A percentile compares a stretch with the other conserved stretches of the same genome.
phyloP scores from a whole-genome alignment of 257 asterid genomes.

The Solanum peruvianum region DNA sequence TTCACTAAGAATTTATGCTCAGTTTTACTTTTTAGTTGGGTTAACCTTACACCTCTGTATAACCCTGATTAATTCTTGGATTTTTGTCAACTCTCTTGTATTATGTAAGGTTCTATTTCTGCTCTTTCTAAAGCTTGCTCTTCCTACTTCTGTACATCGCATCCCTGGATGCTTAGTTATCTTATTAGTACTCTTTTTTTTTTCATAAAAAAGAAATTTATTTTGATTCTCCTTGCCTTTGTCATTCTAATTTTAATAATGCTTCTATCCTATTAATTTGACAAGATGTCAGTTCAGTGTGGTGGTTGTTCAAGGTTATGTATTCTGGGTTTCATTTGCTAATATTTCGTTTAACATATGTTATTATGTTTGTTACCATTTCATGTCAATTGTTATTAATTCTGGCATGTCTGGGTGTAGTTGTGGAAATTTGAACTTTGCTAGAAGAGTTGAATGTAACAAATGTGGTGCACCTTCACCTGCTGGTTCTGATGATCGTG shows the following conservation, averaged over 20 bases:
- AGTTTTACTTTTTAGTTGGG: background rate
- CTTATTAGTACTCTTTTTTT: background rate
- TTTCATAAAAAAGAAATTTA: background rate
- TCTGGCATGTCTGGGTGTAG: constrained; percentile 50
- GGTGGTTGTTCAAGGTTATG: background rate
- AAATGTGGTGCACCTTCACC: constrained; percentile 92
- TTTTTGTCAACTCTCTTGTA: background rate
- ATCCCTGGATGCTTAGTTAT: background rate
- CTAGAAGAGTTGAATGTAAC: constrained; percentile 95
- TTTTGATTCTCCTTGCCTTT: background rate
- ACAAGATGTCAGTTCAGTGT: background rate
- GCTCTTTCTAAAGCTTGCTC: too few relatives aligned
- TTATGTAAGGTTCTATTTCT: background rate
- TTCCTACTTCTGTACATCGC: background rate
- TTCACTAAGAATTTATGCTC: background rate
- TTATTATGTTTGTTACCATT: background rate
- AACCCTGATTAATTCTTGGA: background rate
- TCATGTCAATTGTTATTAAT: constrained; percentile 26
- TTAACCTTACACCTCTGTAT: background rate
- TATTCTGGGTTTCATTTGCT: background rate
- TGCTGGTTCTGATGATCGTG: constrained; percentile 74
- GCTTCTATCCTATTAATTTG: background rate
- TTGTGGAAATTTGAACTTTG: constrained; percentile 98
- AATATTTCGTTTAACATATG: background rate
- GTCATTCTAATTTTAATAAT: background rate